Percentiles rank a stretch among this genome's conserved stretches.
Conservation (phyloP, 495 filamentous ascomycete genomes). For the Corynascus novoguineensis region DNA sequence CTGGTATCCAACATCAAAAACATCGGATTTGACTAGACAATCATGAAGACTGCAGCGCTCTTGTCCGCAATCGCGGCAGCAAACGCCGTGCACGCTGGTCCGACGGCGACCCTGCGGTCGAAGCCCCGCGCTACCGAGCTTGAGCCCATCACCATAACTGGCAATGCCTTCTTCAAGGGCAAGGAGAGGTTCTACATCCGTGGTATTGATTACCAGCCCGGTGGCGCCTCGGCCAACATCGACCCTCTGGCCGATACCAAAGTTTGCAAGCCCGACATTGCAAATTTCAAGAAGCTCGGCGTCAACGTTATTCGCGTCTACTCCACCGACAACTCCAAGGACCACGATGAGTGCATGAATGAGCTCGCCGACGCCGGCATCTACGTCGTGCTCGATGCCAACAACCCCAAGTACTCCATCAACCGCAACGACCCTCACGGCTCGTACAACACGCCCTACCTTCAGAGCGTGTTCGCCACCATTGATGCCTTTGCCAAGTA, state of each 20-base stretch:
- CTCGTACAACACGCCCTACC: constrained; percentile 89
- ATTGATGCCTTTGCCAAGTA: constrained; percentile 87
- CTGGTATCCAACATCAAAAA: background rate
- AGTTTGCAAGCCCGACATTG: constrained; percentile 78
- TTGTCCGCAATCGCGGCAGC: constrained; percentile 51
- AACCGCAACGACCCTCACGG: constrained; percentile 48
- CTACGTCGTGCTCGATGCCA: constrained; percentile 82
- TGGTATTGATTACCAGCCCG: constrained; percentile 94
- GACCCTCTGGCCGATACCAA: constrained; percentile 75
- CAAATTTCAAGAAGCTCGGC: constrained; percentile 76
- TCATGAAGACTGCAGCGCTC: constrained; percentile 51
- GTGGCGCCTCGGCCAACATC: constrained; percentile 61
- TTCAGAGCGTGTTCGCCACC: constrained; percentile 92
- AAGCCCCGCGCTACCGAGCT: constrained; percentile 45
- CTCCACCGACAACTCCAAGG: constrained; percentile 80
- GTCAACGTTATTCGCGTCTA: constrained; percentile 93
- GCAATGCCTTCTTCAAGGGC: constrained; percentile 79
- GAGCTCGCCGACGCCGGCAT: constrained; percentile 78
- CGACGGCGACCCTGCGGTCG: constrained; percentile 49
- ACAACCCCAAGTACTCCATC: constrained; percentile 39
- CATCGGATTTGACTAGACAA: background rate
- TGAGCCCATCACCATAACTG: constrained; percentile 39
- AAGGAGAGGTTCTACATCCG: constrained; percentile 84
- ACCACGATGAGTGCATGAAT: constrained; percentile 84
- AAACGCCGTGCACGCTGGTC: constrained; percentile 48